Conservation (phyloP, 2,329 filamentous ascomycete genomes). For the Aureobasidium sp. region DNA sequence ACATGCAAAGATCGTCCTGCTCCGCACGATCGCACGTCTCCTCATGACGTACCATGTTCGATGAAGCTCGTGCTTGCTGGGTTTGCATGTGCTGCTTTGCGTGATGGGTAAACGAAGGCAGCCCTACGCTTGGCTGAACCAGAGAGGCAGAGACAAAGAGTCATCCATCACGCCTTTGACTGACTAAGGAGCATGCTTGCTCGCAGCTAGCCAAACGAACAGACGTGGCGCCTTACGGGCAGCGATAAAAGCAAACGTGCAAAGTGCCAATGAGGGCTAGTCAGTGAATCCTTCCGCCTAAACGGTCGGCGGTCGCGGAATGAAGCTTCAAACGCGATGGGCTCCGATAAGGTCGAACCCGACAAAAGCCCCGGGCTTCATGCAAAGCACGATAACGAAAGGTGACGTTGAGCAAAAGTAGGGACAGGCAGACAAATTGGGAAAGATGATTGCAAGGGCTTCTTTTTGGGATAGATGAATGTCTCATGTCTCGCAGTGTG, state of each 20-base stretch:
- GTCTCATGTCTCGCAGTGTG: neutral
- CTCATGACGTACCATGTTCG: neutral
- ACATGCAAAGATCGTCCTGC: neutral
- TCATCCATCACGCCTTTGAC: too few relatives aligned
- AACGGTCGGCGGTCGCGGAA: constrained; percentile 2
- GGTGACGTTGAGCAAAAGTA: neutral
- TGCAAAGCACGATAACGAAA: neutral
- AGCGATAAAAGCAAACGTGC: constrained; percentile 1
- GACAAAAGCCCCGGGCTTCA: neutral
- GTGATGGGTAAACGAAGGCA: too few relatives aligned
- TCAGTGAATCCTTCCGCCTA: constrained; percentile 6
- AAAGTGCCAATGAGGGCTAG: neutral
- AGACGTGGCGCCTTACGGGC: neutral
- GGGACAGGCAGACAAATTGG: neutral
- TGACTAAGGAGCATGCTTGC: too few relatives aligned
- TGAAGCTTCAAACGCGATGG: neutral
- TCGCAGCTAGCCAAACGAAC: neutral
- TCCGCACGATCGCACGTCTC: neutral
- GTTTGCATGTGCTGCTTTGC: neutral
- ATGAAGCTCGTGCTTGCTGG: neutral
- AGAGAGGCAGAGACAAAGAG: too few relatives aligned
- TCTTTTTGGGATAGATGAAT: neutral
- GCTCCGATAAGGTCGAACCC: neutral
- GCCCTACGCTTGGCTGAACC: too few relatives aligned
- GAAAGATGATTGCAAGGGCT: neutral